Conservation (phyloP, 495 filamentous ascomycete genomes). For the Talaromyces thailandensis region DNA sequence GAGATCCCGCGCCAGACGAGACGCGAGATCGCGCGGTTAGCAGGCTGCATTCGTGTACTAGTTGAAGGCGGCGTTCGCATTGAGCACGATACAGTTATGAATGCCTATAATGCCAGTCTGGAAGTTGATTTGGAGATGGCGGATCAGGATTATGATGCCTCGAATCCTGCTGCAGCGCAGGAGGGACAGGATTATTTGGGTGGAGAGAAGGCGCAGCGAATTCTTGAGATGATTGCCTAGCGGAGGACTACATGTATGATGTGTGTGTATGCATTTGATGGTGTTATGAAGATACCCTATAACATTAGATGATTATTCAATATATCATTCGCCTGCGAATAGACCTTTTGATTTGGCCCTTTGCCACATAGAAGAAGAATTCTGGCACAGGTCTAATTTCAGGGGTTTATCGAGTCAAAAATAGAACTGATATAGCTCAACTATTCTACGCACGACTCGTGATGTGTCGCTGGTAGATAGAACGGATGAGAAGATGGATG, state of each 20-base stretch:
- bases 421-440: no score
- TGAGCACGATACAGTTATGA: conserved; percentile 84
- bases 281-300: not conserved
- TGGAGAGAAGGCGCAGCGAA: conserved; percentile 55
- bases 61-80: conserved; percentile 75
- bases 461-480: not conserved
- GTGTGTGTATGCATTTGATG: not conserved
- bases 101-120: conserved; percentile 68
- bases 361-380: not conserved
- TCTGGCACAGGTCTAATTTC: not conserved
- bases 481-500: not conserved
- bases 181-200: conserved; percentile 58
- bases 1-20: conserved; percentile 64
- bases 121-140: conserved; percentile 58
- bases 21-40: conserved; percentile 76
- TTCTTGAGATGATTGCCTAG: conserved; percentile 47
- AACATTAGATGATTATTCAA: not conserved
- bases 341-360: no score
- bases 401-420: no score
- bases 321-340: not conserved
- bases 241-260: not conserved
- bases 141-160: conserved; percentile 27
- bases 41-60: conserved; percentile 69
- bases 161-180: conserved; percentile 26
- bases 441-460: not conserved